A percentile compares a stretch with the other conserved stretches of the same genome.
phyloP scores from a whole-genome alignment of 805 yeast species.

The Jamesozyma jinghongensis region DNA sequence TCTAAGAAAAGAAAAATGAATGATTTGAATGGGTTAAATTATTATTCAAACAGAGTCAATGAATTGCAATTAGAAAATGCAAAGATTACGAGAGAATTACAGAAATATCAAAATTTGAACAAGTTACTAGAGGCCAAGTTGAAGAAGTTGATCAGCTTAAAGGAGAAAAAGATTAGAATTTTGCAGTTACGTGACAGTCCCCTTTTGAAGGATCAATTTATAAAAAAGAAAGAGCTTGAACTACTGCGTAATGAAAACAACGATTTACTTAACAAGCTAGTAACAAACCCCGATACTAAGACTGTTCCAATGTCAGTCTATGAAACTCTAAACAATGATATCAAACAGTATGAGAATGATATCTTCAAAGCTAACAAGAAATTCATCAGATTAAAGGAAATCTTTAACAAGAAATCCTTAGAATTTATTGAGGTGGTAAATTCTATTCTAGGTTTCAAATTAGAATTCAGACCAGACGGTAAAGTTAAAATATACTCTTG shows the following conservation, averaged over 20 bases:
- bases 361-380: constrained; percentile 44
- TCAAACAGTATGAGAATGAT: constrained; percentile 38
- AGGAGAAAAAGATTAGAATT: constrained; percentile 38
- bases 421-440: constrained; percentile 63
- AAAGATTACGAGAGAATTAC: constrained; percentile 31
- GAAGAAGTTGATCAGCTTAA: constrained; percentile 28
- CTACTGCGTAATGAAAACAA: constrained; percentile 50
- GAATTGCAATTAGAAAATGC: constrained; percentile 36
- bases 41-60: constrained; percentile 27
- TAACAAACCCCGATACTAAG: constrained; percentile 16
- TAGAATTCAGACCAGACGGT: constrained; percentile 55
- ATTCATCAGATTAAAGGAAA: constrained; percentile 42
- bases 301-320: constrained; percentile 53
- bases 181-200: constrained; percentile 64
- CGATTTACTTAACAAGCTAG: constrained; percentile 35
- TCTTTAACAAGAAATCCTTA: constrained; percentile 55
- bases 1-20: constrained; percentile 26
- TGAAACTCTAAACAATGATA: constrained; percentile 51
- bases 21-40: constrained; percentile 15
- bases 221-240: constrained; percentile 44
- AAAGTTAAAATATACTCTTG: constrained; percentile 47
- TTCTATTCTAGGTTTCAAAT: constrained; percentile 58
- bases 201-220: constrained; percentile 47
- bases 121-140: constrained; percentile 33
- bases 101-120: constrained; percentile 32